Conservation (phyloP, 805 yeast species). For the Saturnispora sanitii region DNA sequence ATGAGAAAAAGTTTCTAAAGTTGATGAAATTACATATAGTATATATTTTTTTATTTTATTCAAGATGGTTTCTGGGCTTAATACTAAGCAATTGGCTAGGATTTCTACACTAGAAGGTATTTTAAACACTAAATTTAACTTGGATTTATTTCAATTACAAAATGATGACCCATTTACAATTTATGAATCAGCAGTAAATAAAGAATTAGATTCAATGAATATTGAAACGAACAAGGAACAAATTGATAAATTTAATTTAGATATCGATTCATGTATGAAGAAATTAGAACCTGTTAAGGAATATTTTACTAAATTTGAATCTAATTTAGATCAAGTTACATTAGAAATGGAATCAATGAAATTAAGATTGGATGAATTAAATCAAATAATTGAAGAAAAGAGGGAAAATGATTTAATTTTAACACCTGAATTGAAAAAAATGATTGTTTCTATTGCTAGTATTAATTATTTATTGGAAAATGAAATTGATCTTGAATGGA, state of each 20-base stretch:
- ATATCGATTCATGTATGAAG: slow-evolving; percentile 9
- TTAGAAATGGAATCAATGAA: slow-evolving; percentile 54
- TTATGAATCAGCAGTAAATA: not conserved
- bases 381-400: slow-evolving; percentile 38
- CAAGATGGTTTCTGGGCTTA: not conserved
- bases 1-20: no score
- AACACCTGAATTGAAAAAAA: slow-evolving; percentile 67
- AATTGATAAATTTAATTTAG: slow-evolving; percentile 6
- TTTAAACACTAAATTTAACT: slow-evolving; percentile 2
- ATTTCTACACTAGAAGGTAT: slow-evolving; percentile 1
- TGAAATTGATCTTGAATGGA: slow-evolving; percentile 52
- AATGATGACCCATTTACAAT: slow-evolving; percentile 1
- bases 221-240: slow-evolving; percentile 9
- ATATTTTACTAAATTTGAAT: slow-evolving; percentile 47
- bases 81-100: not conserved
- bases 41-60: no score
- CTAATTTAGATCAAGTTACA: slow-evolving; percentile 45
- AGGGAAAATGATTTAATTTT: slow-evolving; percentile 40
- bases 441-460: slow-evolving; percentile 65
- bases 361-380: slow-evolving; percentile 39
- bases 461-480: slow-evolving; percentile 49
- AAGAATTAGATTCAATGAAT: slow-evolving; percentile 12
- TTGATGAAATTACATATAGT: no score
- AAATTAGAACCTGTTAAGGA: slow-evolving; percentile 41
- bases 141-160: not conserved